A percentile compares a stretch with the other conserved stretches of the same genome.
phyloP scores from a whole-genome alignment of 371 early-diverging fungal genomes.

The Lichtheimia ornata region DNA sequence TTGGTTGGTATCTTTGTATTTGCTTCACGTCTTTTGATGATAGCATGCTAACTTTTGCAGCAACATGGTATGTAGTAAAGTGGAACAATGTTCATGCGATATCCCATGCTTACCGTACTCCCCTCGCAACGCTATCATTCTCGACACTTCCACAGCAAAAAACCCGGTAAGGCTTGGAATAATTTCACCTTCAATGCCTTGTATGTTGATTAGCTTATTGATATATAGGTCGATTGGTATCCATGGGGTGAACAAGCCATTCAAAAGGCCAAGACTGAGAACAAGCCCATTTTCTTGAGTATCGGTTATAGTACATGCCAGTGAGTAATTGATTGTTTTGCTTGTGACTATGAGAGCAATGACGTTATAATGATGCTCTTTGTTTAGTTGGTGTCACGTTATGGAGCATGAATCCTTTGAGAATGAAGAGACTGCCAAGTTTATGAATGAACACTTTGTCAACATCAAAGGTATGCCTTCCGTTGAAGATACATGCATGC shows the following conservation, averaged over 20 bases:
- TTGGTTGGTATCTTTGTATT: slow-evolving; percentile 5
- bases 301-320: slow-evolving; percentile 75
- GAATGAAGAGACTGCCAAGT: slow-evolving; percentile 49
- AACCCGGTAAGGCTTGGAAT: neutral
- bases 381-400: slow-evolving; percentile 66
- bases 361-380: neutral
- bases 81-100: neutral
- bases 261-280: slow-evolving; percentile 46
- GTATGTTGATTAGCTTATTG: neutral
- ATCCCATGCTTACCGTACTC: neutral
- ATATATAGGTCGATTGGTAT: slow-evolving; percentile 64
- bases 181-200: neutral
- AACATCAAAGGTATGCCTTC: slow-evolving; percentile 51
- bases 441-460: slow-evolving; percentile 67
- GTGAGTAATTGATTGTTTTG: slow-evolving; percentile 22
- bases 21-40: neutral
- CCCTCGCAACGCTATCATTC: neutral
- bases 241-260: slow-evolving; percentile 75
- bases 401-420: slow-evolving; percentile 73
- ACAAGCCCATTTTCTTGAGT: slow-evolving; percentile 67
- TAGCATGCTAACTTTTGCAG: slow-evolving; percentile 1
- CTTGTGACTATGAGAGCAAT: neutral
- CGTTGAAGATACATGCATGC: neutral
- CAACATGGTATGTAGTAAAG: slow-evolving; percentile 17
- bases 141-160: neutral